Conservation (phyloP, 106 monocot species). For the Gastrodia elata region DNA sequence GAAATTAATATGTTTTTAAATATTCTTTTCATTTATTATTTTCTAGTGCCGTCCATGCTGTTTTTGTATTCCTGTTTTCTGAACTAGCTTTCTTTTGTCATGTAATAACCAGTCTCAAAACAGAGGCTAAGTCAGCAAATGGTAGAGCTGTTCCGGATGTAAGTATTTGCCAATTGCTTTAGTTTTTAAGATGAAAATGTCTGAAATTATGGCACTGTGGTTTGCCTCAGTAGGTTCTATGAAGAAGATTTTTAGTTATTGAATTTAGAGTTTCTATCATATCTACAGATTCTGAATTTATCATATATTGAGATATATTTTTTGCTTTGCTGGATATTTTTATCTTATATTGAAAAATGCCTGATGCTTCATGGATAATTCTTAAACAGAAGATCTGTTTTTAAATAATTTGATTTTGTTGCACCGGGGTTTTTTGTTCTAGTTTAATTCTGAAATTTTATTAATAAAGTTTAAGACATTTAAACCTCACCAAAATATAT, state of each 20-base stretch:
- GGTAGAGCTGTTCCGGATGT: constrained; percentile 30
- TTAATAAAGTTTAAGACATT: neutral
- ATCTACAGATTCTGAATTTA: neutral
- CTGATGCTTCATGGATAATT: neutral
- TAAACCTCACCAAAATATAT: neutral
- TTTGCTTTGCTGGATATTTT: neutral
- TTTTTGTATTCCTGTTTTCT: constrained; percentile 1
- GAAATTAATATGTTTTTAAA: neutral
- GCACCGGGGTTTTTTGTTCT: neutral
- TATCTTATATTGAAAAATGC: neutral
- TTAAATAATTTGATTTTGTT: neutral
- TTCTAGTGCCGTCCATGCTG: neutral
- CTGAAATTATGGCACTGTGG: neutral
- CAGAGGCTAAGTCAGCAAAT: constrained; percentile 7
- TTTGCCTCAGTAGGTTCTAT: neutral
- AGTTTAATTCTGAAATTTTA: neutral
- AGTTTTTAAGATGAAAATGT: neutral
- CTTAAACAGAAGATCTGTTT: neutral
- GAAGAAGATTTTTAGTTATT: neutral
- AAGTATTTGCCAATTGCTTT: constrained; percentile 15
- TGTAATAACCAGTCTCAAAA: constrained; percentile 23
- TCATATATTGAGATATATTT: neutral
- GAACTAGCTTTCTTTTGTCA: constrained; percentile 4
- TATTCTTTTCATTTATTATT: neutral
- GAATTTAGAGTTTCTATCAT: neutral